phyloP scores from a whole-genome alignment of 345 rosid species.

The Eucalyptus lansdowneana region DNA sequence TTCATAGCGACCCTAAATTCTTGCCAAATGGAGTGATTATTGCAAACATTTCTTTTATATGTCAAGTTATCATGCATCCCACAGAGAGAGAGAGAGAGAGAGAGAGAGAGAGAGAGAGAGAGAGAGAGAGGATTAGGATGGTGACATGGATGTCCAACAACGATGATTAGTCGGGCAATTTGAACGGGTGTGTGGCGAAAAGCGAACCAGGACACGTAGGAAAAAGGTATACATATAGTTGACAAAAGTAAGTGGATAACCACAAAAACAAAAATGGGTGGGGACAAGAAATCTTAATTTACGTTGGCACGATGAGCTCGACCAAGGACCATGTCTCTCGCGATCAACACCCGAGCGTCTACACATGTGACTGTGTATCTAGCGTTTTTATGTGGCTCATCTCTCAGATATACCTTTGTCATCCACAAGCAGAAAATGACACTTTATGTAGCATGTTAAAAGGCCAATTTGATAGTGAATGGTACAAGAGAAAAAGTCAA shows the following conservation, averaged over 20 bases:
- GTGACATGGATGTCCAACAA: not conserved
- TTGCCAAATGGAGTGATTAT: too few relatives aligned
- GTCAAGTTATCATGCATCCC: too few relatives aligned
- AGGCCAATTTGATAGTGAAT: not conserved
- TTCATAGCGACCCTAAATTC: not conserved
- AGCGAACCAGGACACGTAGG: not conserved
- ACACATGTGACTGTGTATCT: not conserved
- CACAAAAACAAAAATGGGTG: not conserved
- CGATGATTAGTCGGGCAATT: not conserved
- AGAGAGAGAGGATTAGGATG: not conserved
- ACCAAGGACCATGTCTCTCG: not conserved
- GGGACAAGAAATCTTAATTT: not conserved
- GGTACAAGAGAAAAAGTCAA: not conserved
- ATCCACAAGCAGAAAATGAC: not conserved
- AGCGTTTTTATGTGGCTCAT: not conserved
- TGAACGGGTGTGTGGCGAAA: not conserved
- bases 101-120: not conserved
- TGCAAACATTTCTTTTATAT: too few relatives aligned
- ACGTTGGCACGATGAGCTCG: not conserved
- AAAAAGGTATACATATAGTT: not conserved
- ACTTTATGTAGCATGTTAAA: not conserved
- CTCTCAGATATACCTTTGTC: not conserved
- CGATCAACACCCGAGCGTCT: not conserved
- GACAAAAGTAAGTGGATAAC: not conserved
- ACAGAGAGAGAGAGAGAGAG: not conserved